Base-by-base conservation (phyloP, 192 early-diverging fungal species). In the Rhizophagus prolifer region DNA sequence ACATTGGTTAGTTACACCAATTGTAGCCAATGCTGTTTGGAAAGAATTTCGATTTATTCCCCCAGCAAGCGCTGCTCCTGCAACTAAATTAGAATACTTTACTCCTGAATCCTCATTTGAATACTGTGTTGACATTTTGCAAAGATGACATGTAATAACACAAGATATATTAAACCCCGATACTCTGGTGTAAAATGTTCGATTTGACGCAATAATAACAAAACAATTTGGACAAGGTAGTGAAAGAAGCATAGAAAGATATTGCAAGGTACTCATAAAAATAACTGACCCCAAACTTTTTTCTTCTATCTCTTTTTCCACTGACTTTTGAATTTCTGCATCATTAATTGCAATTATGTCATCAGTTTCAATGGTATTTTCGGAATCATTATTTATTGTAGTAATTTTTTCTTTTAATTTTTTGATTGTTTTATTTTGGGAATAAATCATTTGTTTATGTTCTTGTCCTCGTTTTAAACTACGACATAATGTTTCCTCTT, bases 201-300 rank as follows among this genome's bases (percentile, higher is more conserved):
- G 3, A 12, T 34, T 19, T 68, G 26, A 34, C 0, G 4, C 2
- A 4, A 34, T 34, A 68, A 68, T 25, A 19, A 19, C 9, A 68
- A 14, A 13, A 34, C 66, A 68, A 41, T 34, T 41, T 19, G 36
- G 9, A 38, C 34, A 68, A 34, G 66, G 1, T 68, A 34, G 9
- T 68, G 0, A 19, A 68, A 68, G 66, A 34, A 68, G 14, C 0
- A 68, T n/a, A 7, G 66, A 68, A 68, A 68, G 66, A 68, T 68
- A 68, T 14, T 68, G 19, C 16, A 4, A 34, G 4, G 34, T 68
- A 68, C 28, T 34, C 2, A 68, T 68, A 34, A 68, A 34, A 68
- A 68, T 68, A 2, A 7, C 8, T 3, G 34, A 68, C 19, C 66
- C 4, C 0, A 44, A 34, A 1, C 28, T 23, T 28, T 23, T 28